Percentiles rank a stretch among this genome's conserved stretches.
Evolutionary conservation across 208 protist genomes (phyloP).

Genomic region (Wallacemonas sp.): DNA sequence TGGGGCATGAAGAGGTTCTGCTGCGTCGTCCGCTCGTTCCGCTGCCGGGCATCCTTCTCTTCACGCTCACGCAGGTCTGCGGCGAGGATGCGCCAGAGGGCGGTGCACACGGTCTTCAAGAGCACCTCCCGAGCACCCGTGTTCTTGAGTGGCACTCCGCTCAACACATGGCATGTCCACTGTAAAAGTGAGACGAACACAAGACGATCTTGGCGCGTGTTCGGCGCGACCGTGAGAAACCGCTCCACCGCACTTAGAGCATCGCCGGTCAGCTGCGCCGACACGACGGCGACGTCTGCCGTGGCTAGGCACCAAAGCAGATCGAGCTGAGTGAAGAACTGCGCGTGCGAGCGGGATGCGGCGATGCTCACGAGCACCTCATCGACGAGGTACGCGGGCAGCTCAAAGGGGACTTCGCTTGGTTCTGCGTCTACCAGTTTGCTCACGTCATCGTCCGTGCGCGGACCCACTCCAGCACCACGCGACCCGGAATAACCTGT

Average conservation of each 20-base stretch:
- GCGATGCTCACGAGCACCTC: conserved; percentile 38
- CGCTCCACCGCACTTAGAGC: conserved; percentile 29
- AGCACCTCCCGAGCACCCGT: conserved; percentile 27
- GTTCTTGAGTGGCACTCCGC: conserved; percentile 22
- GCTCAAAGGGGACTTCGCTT: conserved; percentile 24
- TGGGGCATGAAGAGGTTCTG: conserved; percentile 1
- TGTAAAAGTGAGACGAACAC: conserved; percentile 68
- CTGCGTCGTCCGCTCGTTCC: neutral
- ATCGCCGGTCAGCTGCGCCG: conserved; percentile 11
- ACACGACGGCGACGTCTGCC: conserved; percentile 42
- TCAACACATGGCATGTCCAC: conserved; percentile 63
- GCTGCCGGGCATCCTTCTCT: neutral
- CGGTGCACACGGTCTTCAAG: conserved; percentile 25
- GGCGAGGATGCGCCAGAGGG: conserved; percentile 47
- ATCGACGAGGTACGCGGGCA: conserved; percentile 29
- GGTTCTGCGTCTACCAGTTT: conserved; percentile 39
- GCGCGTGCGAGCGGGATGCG: conserved; percentile 42
- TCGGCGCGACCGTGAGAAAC: conserved; percentile 52
- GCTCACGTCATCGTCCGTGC: neutral
- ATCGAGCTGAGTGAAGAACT: conserved; percentile 70
- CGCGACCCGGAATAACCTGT: no score
- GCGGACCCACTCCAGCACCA: no score
- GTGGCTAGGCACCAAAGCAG: conserved; percentile 71
- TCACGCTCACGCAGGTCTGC: conserved; percentile 18
- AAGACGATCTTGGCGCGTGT: conserved; percentile 61